These are phyloP conservation scores for Agaricus subrufescens DNA, from an alignment of 768 basidiomycete species.

Conservation along the genomic window DNA sequence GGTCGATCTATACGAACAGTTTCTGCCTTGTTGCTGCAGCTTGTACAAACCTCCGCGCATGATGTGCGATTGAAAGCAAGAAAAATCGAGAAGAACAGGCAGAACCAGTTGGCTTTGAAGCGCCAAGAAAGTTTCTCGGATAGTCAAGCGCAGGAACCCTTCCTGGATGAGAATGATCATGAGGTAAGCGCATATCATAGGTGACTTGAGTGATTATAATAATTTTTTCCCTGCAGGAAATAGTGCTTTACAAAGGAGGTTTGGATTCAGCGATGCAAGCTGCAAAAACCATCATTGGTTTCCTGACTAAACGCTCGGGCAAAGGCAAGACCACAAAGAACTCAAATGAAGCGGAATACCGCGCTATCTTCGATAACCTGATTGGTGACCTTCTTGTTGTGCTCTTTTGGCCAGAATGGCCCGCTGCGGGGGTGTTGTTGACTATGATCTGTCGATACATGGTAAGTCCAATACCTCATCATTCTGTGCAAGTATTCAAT, in stretches of 20 bases:
- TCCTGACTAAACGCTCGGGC: slow-evolving; percentile 68
- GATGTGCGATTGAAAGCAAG: slow-evolving; percentile 74
- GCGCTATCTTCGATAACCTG: slow-evolving; percentile 87
- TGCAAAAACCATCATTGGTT: slow-evolving; percentile 78
- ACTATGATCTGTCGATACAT: slow-evolving; percentile 80
- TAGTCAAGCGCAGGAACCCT: slow-evolving; percentile 35
- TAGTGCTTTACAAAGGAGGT: slow-evolving; percentile 63
- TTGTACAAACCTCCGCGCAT: slow-evolving; percentile 93
- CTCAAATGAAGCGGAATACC: slow-evolving; percentile 91
- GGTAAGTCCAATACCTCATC: slow-evolving; percentile 39
- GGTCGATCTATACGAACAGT: slow-evolving; percentile 91
- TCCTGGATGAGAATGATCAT: slow-evolving; percentile 64
- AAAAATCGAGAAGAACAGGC: slow-evolving; percentile 56
- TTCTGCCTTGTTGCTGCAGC: slow-evolving; percentile 87
- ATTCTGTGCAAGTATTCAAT: not conserved
- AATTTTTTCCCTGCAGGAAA: slow-evolving; percentile 41
- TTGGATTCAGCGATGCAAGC: slow-evolving; percentile 81
- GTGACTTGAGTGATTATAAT: not conserved
- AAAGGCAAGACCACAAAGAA: slow-evolving; percentile 87
- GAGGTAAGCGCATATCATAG: slow-evolving; percentile 37
- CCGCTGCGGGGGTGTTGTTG: slow-evolving; percentile 80
- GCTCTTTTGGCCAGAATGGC: slow-evolving; percentile 97
- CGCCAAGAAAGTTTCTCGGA: slow-evolving; percentile 61
- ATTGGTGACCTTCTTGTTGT: slow-evolving; percentile 85
- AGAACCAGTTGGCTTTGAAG: slow-evolving; percentile 54